A percentile compares a stretch with the other conserved stretches of the same genome.
These are phyloP conservation scores for Aspergillus tanneri DNA, from an alignment of 2,329 filamentous ascomycete species.

Conservation along the genomic window DNA sequence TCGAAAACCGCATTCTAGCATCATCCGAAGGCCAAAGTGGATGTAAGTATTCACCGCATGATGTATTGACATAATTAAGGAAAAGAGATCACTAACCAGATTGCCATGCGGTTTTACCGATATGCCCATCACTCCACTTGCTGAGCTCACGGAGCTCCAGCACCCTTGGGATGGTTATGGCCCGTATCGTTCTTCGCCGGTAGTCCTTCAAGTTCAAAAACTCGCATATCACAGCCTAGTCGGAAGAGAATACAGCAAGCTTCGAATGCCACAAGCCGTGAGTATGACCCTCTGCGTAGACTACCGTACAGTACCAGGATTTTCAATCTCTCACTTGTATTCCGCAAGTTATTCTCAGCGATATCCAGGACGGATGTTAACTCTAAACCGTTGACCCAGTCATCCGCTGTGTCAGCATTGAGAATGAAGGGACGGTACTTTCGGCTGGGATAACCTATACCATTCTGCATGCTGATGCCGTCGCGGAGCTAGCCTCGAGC, in stretches of 20 bases:
- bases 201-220: conserved; percentile 59
- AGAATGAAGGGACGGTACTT: conserved; percentile 61
- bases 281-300: conserved; percentile 58
- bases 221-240: conserved; percentile 64
- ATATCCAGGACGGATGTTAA: conserved; percentile 54
- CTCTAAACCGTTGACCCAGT: conserved; percentile 60
- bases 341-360: conserved; percentile 49
- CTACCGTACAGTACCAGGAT: conserved; percentile 64
- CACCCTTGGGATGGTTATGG: conserved; percentile 59
- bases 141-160: conserved; percentile 62
- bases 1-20: conserved; percentile 63
- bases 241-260: conserved; percentile 60
- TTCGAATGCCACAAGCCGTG: conserved; percentile 60
- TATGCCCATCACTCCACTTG: conserved; percentile 64
- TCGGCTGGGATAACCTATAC: too few species aligned
- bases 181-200: conserved; percentile 64
- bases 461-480: too few species aligned
- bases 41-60: background rate
- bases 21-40: background rate
- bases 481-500: too few species aligned
- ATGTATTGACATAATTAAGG: background rate
- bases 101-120: conserved; percentile 68
- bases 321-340: conserved; percentile 47
- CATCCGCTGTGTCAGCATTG: conserved; percentile 37
- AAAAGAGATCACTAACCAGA: conserved; percentile 43